A percentile compares a stretch with the other conserved stretches of the same genome.
phyloP scores from a whole-genome alignment of 2,329 filamentous ascomycete genomes.

The Fusarium siculi region DNA sequence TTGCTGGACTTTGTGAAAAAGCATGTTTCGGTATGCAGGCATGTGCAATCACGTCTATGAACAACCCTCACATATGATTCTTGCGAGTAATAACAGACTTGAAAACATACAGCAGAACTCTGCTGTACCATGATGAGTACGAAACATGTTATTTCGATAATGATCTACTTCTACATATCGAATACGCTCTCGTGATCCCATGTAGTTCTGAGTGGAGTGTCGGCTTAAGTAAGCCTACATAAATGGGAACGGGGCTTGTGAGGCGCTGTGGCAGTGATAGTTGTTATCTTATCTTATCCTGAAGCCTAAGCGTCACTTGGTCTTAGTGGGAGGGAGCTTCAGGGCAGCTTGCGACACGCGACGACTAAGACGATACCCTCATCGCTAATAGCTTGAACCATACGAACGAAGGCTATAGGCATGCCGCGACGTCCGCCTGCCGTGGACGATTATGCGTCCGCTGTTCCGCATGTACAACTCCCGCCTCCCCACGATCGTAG shows the following conservation, averaged over 20 bases:
- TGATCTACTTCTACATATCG: background rate
- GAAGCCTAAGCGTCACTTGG: slow-evolving; percentile 7
- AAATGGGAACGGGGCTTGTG: background rate
- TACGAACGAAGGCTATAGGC: slow-evolving; percentile 26
- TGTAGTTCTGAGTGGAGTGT: slow-evolving; percentile 3
- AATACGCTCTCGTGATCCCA: background rate
- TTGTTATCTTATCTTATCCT: slow-evolving; percentile 7
- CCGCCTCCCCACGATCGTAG: slow-evolving; percentile 20
- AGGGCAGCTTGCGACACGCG: slow-evolving; percentile 33
- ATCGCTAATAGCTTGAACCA: slow-evolving; percentile 15
- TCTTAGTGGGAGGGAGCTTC: slow-evolving; percentile 11
- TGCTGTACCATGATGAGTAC: no score
- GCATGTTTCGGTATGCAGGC: fast-evolving
- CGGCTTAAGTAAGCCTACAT: background rate
- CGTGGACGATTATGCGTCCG: slow-evolving; percentile 59
- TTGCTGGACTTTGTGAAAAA: fast-evolving
- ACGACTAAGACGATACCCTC: slow-evolving; percentile 18
- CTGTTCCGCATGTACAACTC: slow-evolving; percentile 56
- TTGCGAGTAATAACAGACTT: fast-evolving
- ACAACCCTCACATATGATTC: background rate
- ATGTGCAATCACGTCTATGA: fast-evolving
- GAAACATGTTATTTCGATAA: fast-evolving
- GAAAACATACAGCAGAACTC: fast-evolving
- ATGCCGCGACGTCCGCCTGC: slow-evolving; percentile 60
- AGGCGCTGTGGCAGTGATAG: background rate